Evolutionary conservation across 805 yeast species (phyloP), one percentile per base, ranked within the genome.

Genomic region (Barnettozyma botsteinii): DNA sequence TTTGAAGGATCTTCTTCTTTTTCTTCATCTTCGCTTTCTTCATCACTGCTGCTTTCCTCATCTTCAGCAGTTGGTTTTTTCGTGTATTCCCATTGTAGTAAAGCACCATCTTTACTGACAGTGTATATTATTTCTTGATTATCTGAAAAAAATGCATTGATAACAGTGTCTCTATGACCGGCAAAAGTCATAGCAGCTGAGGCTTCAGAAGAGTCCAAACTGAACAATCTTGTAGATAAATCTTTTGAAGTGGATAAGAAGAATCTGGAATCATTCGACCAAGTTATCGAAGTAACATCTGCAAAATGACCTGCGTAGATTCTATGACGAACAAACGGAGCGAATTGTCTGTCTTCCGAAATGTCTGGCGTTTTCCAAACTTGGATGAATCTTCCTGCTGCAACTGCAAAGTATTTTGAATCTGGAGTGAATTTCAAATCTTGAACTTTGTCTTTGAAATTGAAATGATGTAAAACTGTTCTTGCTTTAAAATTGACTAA

Each of bases 181-280:
- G 94, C 83, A 45, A 93, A 73, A 0, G 93, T 79, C 72, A 85
- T 79, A 13, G 91, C 85, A 4, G 89, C 96, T 50, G 60, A 77
- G 52, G 70, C 81, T 67, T 75, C 93, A 22, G 73, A 80, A 0
- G 84, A 66, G 33, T 77, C 67, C 28, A 93, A 65, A 1, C 97
- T 86, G 64, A 80, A 91, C 7, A 93, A 73, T 50, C 89, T 75
- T 2, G 95, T 79, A 0, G 97, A 85, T 72, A 93, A 71, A 65
- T 93, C 98, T 56, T 86, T 85, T 18, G 95, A 83, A 2, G 95
- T 73, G 3, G 96, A 77, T 31, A 93, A 67, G 51, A 93, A 73
- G 57, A 88, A 93, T 51, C 96, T 73, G 5, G 96, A 85, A 61
- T 93, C 98, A 22, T 70, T 71, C 1, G 97, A 86, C 98, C 98